Base-by-base conservation (phyloP, 2,329 filamentous ascomycete species). In the Claviceps monticola region DNA sequence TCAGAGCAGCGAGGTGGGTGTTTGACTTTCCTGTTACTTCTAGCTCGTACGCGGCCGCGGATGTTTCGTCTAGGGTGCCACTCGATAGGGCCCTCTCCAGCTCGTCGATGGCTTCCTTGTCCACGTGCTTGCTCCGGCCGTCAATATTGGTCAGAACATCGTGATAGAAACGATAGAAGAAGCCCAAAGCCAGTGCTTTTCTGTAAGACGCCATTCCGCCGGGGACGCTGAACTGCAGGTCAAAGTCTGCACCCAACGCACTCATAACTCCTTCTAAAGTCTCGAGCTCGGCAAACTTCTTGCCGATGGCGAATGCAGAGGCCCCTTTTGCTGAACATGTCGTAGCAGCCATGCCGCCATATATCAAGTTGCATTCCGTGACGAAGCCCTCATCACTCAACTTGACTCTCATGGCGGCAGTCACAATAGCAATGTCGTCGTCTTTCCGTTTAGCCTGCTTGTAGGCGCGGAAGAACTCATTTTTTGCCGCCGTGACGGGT, bases 381-480 rank as follows among this genome's bases (percentile, higher is more conserved):
- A 97, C 87, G 1, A 80, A 65, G 43, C 91, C 79, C 1, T 76
- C 74, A 2, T 85, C 76, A 41, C 83, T 78, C 2, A 97, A 69
- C 5, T 78, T 79, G 5, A 97, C 75, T 38, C 88, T 80, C 53
- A 97, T 68, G 1, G 91, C 89, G 29, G 86, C 82, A 48, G 94
- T 97, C 23, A 97, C 93, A 60, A 98, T 97, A 2, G 93, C 93
- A 63, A 98, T 97, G 63, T 98, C 93, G 61, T 98, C 93, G 60
- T 98, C 93, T 64, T 97, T 97, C 58, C 93, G 75, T 73, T 98
- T 98, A 0, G 93, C 82, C 66, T 97, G 91, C 68, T 98, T 98
- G 69, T 96, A 97, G 1, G 91, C 84, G 44, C 86, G 79, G 64
- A 95, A 84, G 63, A 83, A 88, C 64, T 97, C 93, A 3, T 86